Conservation (phyloP, 176 grass and related monocot species). For the Alloteropsis semialata region DNA sequence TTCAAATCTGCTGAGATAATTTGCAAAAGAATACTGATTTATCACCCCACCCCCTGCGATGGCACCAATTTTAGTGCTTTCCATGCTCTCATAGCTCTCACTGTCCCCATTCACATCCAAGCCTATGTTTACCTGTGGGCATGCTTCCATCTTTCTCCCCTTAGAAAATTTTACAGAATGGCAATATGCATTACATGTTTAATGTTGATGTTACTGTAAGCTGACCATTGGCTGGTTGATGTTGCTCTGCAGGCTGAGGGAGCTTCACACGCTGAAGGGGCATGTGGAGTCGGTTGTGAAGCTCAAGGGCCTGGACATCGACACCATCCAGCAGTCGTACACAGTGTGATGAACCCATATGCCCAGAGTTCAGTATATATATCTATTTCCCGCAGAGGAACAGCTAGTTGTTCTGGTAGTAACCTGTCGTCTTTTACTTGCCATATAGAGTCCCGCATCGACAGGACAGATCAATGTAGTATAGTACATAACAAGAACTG, state of each 20-base stretch:
- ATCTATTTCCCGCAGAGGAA: background rate
- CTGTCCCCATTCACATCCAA: background rate
- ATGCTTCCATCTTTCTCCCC: background rate
- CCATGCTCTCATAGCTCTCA: background rate
- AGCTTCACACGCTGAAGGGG: conserved; percentile 12
- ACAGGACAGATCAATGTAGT: background rate
- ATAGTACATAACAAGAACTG: background rate
- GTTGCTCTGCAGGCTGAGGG: background rate
- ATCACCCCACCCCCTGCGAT: too few relatives aligned
- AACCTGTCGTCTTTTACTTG: background rate
- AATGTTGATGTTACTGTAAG: background rate
- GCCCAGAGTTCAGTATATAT: background rate
- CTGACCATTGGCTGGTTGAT: background rate
- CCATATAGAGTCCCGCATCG: background rate
- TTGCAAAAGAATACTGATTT: background rate
- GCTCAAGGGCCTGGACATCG: conserved; percentile 13
- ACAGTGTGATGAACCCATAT: background rate
- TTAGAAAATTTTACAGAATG: background rate
- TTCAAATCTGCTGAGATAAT: background rate
- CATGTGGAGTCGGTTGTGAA: conserved; percentile 18
- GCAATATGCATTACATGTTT: background rate
- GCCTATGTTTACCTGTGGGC: background rate
- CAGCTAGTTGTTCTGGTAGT: background rate
- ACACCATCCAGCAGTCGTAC: conserved; percentile 11
- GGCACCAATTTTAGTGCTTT: background rate